phyloP scores from a whole-genome alignment of 768 basidiomycete species.

The Lyophyllum decastes region DNA sequence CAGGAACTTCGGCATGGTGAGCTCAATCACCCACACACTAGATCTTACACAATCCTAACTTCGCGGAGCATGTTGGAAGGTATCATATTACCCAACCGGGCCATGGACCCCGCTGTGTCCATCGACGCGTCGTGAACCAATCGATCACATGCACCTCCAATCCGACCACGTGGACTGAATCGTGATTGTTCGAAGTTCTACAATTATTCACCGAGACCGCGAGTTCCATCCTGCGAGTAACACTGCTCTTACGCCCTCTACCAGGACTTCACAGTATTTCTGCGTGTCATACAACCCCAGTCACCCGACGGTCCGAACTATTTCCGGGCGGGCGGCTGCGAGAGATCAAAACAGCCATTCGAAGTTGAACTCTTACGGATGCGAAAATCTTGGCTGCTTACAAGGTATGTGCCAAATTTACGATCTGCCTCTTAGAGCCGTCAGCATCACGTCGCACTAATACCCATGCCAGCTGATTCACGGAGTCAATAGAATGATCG shows the following conservation, averaged over 20 bases:
- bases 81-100: neutral
- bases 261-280: too few species aligned
- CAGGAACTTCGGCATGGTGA: neutral
- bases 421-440: neutral
- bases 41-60: too few species aligned
- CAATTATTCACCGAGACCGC: neutral
- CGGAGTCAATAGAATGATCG: neutral
- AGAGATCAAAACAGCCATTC: too few species aligned
- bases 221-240: too few species aligned
- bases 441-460: neutral
- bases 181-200: neutral
- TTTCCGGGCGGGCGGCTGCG: too few species aligned
- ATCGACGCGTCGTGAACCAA: neutral
- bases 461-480: slow-evolving; percentile 2
- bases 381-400: neutral
- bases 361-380: neutral
- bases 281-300: too few species aligned
- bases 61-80: too few species aligned
- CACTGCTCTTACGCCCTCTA: too few species aligned
- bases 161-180: neutral
- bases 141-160: neutral
- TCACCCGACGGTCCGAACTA: neutral
- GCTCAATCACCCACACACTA: too few species aligned
- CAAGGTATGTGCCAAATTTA: neutral
- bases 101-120: neutral